Percentiles rank a stretch among this genome's conserved stretches.
Evolutionary conservation across 1,139 yeast genomes (phyloP).

Genomic region (Magnusiomyces clavatus): DNA sequence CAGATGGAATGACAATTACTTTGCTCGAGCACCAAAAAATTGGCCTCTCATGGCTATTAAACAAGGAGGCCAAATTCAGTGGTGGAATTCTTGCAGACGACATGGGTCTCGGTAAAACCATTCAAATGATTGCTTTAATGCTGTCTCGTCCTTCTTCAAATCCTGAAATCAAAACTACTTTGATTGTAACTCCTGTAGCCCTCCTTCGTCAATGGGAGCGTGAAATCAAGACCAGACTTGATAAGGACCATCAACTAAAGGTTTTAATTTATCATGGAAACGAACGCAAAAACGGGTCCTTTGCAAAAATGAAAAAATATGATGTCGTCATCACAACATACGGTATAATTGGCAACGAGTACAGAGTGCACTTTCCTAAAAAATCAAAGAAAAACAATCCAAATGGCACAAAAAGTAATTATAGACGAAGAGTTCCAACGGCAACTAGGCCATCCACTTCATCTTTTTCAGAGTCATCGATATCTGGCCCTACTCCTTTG

Average conservation of each 20-base stretch:
- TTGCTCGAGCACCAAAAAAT: constrained; percentile 77
- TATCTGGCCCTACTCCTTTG: constrained; percentile 2
- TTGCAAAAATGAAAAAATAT: constrained; percentile 42
- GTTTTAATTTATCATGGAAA: constrained; percentile 61
- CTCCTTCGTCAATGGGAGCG: constrained; percentile 77
- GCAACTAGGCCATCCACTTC: too few relatives aligned
- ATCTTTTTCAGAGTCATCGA: too few relatives aligned
- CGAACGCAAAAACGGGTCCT: constrained; percentile 26
- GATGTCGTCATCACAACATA: constrained; percentile 81
- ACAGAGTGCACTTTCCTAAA: constrained; percentile 23
- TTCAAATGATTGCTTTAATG: constrained; percentile 67
- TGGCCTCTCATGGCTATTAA: constrained; percentile 75
- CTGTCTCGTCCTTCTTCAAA: constrained; percentile 44
- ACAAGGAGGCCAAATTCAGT: constrained; percentile 49
- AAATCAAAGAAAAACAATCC: constrained; percentile 25
- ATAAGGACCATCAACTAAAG: constrained; percentile 39
- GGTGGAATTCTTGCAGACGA: constrained; percentile 91
- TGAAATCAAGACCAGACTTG: constrained; percentile 59
- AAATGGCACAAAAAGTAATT: constrained; percentile 13
- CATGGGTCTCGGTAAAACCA: constrained; percentile 92
- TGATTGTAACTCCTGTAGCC: constrained; percentile 81
- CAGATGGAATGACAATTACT: constrained; percentile 55
- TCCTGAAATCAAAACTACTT: constrained; percentile 43
- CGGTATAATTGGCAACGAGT: constrained; percentile 51
- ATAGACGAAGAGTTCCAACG: too few relatives aligned